Base-by-base conservation (phyloP, 2,329 filamentous ascomycete genomes). In the Colletotrichum aenigma region DNA sequence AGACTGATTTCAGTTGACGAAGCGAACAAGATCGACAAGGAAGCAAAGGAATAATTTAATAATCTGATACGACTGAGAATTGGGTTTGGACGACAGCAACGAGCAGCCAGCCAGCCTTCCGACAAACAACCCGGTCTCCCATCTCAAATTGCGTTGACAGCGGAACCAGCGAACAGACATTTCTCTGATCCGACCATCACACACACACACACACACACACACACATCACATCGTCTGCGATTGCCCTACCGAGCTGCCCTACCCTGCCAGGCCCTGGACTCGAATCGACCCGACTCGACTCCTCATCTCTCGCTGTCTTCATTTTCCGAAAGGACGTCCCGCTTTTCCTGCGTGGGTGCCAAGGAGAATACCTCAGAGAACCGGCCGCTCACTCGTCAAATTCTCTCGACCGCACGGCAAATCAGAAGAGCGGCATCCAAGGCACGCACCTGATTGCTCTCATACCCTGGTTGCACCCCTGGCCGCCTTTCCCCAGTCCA, bases 81-180 rank as follows among this genome's bases (percentile, higher is more conserved):
- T 74, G 66, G 66, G 43, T 66, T 76, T 34, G 65, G 71, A 48
- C 43, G n/a, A 48, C 18, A n/a, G 7, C 43, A 21, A 48, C 43
- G 43, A 48, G 38, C 60, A 66, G 24, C 66, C 74, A 38, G 43
- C 66, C 48, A 71, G n/a, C 71, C 32, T 71, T 75, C 74, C 70
- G 74, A 75, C 66, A 75, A 76, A 76, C 55, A 76, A 75, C 60
- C 74, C 60, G 60, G 70, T 66, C 60, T 71, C 32, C 61, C 66
- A 75, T 76, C 66, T 76, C 74, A 76, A 75, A 75, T 71, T 66
- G 32, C 70, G 16, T 70, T 66, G 74, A 66, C 74, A 74, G 43
- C 65, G 64, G 70, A 68, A 71, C 70, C 62, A 74, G 58, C 43
- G 70, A 71, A 76, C 71, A 71, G 71, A 70, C 70, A 52, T 28